A percentile compares a stretch with the other conserved stretches of the same genome.
phyloP scores from a whole-genome alignment of 306 rosid species.

The peach (Prunus persica) region Prunus_persica_NCBIv2 NC_034014.1:23508001-23508500 shows the following conservation, averaged over 20 bases:
- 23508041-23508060: background rate
- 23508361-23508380: background rate
- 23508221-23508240: background rate
- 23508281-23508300: background rate
- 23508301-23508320: slow-evolving; percentile 1
- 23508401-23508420: background rate
- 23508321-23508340: background rate
- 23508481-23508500: background rate
- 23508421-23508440: no score
- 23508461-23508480: background rate
- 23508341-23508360: slow-evolving; percentile 8
- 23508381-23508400: background rate
- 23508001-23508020: background rate
- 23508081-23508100: background rate
- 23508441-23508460: background rate
- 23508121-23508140: background rate
- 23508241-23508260: slow-evolving; percentile 9
- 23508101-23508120: background rate
- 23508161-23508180: background rate
- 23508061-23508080: background rate
- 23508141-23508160: slow-evolving; percentile 16
- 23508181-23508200: slow-evolving; percentile 2
- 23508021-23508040: background rate
- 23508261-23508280: slow-evolving; percentile 2
- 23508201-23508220: background rate